A percentile compares a stretch with the other conserved stretches of the same genome.
Conservation (phyloP, 2,329 filamentous ascomycete species). For the Monosporascus sp. region DNA sequence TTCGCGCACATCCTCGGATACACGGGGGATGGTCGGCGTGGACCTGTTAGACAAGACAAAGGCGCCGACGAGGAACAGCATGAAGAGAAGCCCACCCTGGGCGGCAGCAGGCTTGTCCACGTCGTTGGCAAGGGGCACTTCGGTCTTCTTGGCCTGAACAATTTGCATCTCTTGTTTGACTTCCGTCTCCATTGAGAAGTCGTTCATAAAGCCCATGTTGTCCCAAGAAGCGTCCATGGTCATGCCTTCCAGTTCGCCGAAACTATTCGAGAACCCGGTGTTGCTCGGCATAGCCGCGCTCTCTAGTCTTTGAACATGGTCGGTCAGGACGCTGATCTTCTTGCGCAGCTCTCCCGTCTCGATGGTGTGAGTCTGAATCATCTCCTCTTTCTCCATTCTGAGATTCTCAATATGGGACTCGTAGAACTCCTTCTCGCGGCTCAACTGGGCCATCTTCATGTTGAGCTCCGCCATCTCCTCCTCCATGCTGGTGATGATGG, state of each 20-base stretch:
- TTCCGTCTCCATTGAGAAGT: slow-evolving; percentile 59
- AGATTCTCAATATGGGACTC: slow-evolving; percentile 71
- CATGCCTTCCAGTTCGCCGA: slow-evolving; percentile 77
- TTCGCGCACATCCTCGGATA: slow-evolving; percentile 75
- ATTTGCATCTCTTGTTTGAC: slow-evolving; percentile 56
- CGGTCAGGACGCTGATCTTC: slow-evolving; percentile 78
- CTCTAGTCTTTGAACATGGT: slow-evolving; percentile 67
- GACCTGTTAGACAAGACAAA: slow-evolving; percentile 87
- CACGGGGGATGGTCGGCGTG: slow-evolving; percentile 64
- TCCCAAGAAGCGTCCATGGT: slow-evolving; percentile 81
- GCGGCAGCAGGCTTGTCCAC: slow-evolving; percentile 62
- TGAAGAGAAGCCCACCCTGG: slow-evolving; percentile 79
- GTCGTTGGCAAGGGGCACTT: slow-evolving; percentile 40
- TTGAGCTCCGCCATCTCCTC: slow-evolving; percentile 68
- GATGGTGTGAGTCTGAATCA: slow-evolving; percentile 81
- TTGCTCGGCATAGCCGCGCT: slow-evolving; percentile 53
- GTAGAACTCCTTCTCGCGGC: slow-evolving; percentile 68
- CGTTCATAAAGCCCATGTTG: slow-evolving; percentile 70
- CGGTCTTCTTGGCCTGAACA: slow-evolving; percentile 49
- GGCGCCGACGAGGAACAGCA: slow-evolving; percentile 94
- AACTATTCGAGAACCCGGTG: slow-evolving; percentile 64
- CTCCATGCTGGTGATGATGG: slow-evolving; percentile 71
- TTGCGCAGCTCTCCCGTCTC: slow-evolving; percentile 90
- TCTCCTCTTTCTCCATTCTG: slow-evolving; percentile 83
- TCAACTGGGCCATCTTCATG: slow-evolving; percentile 63